Base-by-base conservation (phyloP, 2,329 filamentous ascomycete genomes). In the Hortaea sp. region DNA sequence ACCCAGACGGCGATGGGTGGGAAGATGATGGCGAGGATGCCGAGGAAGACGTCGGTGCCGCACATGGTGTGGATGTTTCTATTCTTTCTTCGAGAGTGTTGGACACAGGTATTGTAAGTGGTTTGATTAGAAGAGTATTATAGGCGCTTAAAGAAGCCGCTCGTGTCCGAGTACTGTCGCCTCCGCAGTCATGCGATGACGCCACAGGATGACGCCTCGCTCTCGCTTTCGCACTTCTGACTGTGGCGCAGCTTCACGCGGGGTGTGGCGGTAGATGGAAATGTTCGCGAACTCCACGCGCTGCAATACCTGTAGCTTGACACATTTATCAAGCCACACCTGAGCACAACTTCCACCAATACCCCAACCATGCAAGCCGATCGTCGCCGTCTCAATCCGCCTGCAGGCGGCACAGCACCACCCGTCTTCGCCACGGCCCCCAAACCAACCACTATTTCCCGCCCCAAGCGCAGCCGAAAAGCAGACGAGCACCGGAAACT, bases 301-400 rank as follows among this genome's bases (percentile, higher is more conserved):
- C 20, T 20, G 20, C 20, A 20, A 20, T 20, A 20, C 20, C 4
- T 20, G 20, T 20, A 20, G 20, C 20, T 20, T 20, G 20, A 2
- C 20, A 4, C 20, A 2, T 20, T 20, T 20, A 20, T 20, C 4
- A 4, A 20, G 20, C 20, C 20, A 20, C 20, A 20, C 20, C 4
- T 20, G 20, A 20, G n/a, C 32, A 35, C 32, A 35, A 35, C 32
- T 35, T 9, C 32, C 7, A 35, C 32, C 45, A 35, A 43, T 40
- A 49, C 45, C 41, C 44, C 46, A 43, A 31, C 34, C 38, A 62
- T 62, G 58, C 58, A 60, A 85, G 73, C 84, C 47, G 92, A 98
- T 65, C 80, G 89, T 66, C 82, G 90, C 69, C 81, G 92, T 58
- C 81, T 95, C 55, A 97, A 97, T 68, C 88, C 88, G 5, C 92